Evolutionary conservation across 345 rosid genomes (phyloP).

Genomic region (Excoecaria agallocha): DNA sequence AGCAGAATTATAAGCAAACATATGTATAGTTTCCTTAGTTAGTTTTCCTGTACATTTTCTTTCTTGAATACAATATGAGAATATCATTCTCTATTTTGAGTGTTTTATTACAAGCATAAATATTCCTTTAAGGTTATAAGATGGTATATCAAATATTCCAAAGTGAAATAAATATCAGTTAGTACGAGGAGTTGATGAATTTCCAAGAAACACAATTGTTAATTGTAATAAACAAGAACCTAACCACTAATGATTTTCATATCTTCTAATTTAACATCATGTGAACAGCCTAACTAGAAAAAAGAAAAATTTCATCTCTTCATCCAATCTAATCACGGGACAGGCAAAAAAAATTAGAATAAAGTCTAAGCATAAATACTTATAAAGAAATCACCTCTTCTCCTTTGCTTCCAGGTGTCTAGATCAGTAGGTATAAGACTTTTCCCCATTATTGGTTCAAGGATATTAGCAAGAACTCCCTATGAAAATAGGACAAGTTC

Average conservation of each 20-base stretch:
- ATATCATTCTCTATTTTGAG: too few relatives aligned
- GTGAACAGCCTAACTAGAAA: background rate
- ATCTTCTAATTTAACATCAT: background rate
- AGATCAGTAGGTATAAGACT: constrained; percentile 97
- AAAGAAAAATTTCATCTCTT: background rate
- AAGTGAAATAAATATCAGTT: too few relatives aligned
- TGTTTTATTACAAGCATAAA: too few relatives aligned
- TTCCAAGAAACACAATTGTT: too few relatives aligned
- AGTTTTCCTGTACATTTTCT: too few relatives aligned
- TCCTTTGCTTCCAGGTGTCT: constrained; percentile 89
- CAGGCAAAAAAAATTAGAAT: background rate
- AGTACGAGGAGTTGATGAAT: too few relatives aligned
- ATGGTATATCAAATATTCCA: too few relatives aligned
- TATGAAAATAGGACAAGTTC: constrained; percentile 26
- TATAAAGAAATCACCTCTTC: constrained; percentile 60
- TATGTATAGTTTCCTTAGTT: too few relatives aligned
- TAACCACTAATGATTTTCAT: background rate
- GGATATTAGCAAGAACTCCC: constrained; percentile 98
- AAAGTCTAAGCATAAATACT: background rate
- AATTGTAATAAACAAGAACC: too few relatives aligned
- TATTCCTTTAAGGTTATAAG: too few relatives aligned
- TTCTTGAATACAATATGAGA: too few relatives aligned
- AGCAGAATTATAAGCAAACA: too few relatives aligned
- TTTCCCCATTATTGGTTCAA: constrained; percentile 97
- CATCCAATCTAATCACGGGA: background rate